Conservation (phyloP, 805 yeast genomes). For the Starmerella apis region DNA sequence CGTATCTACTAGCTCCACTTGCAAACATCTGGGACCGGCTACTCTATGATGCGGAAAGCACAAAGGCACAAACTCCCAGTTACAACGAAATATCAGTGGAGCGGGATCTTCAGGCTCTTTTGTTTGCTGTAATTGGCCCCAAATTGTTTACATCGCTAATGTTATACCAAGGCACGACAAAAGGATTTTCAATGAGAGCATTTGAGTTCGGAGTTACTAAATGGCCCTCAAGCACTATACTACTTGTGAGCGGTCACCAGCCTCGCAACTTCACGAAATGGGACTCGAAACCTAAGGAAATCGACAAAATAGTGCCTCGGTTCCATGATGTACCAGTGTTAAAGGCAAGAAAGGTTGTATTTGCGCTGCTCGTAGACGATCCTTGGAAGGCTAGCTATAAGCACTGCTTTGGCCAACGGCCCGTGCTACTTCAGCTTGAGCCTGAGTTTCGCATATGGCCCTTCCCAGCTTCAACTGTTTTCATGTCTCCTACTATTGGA, state of each 20-base stretch:
- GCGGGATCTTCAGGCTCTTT: conserved; percentile 36
- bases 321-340: conserved; percentile 8
- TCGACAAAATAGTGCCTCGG: conserved; percentile 15
- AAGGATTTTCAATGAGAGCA: conserved; percentile 82
- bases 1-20: conserved; percentile 34
- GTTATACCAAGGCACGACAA: conserved; percentile 59
- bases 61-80: conserved; percentile 11
- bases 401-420: conserved; percentile 53
- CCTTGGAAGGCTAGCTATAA: conserved; percentile 76
- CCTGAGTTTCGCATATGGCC: conserved; percentile 36
- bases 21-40: conserved; percentile 38
- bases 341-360: conserved; percentile 25
- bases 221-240: conserved; percentile 79
- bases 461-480: conserved; percentile 29
- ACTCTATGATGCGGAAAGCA: conserved; percentile 30
- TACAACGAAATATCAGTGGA: conserved; percentile 19
- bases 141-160: conserved; percentile 36
- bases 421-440: conserved; percentile 53
- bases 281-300: conserved; percentile 7
- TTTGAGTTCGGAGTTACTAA: conserved; percentile 74
- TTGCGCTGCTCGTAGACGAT: conserved; percentile 52
- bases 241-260: conserved; percentile 55
- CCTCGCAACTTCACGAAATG: conserved; percentile 4
- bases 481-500: conserved; percentile 41
- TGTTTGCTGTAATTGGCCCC: conserved; percentile 34